A percentile compares a stretch with the other conserved stretches of the same genome.
Conservation (phyloP, 441 rosid species). For the Breynia disticha region DNA sequence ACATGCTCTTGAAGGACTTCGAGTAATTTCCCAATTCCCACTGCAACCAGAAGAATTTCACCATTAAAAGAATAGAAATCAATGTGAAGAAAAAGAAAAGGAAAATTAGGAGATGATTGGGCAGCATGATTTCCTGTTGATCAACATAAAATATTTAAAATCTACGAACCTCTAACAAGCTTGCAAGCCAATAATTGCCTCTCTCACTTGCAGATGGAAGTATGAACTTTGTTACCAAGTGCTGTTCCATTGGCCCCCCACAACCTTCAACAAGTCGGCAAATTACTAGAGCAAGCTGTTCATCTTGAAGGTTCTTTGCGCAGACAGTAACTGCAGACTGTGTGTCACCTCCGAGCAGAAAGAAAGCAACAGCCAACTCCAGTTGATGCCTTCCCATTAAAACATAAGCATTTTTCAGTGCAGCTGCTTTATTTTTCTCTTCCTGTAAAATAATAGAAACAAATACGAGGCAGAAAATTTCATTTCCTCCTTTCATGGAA, state of each 20-base stretch:
- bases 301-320: slow-evolving; percentile 82
- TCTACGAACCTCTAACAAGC: slow-evolving; percentile 68
- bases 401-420: slow-evolving; percentile 94
- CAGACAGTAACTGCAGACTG: slow-evolving; percentile 85
- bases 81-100: too few relatives aligned
- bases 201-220: slow-evolving; percentile 73
- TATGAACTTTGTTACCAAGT: slow-evolving; percentile 54
- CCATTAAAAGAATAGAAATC: not conserved
- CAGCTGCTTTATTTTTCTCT: slow-evolving; percentile 92
- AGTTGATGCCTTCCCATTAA: slow-evolving; percentile 92
- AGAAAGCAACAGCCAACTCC: slow-evolving; percentile 87
- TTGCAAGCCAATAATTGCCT: slow-evolving; percentile 77
- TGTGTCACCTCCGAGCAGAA: slow-evolving; percentile 91
- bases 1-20: slow-evolving; percentile 61
- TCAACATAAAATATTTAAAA: slow-evolving; percentile 20
- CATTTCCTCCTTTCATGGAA: not conserved
- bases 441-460: slow-evolving; percentile 39
- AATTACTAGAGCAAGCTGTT: slow-evolving; percentile 88
- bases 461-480: not conserved
- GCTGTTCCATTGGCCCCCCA: slow-evolving; percentile 65
- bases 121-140: not conserved
- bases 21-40: slow-evolving; percentile 80
- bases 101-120: not conserved
- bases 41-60: slow-evolving; percentile 38
- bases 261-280: slow-evolving; percentile 82